Evolutionary conservation across 225 moss, liverwort and hornwort genomes (phyloP).

Genomic region (Polytrichum formosum): DNA sequence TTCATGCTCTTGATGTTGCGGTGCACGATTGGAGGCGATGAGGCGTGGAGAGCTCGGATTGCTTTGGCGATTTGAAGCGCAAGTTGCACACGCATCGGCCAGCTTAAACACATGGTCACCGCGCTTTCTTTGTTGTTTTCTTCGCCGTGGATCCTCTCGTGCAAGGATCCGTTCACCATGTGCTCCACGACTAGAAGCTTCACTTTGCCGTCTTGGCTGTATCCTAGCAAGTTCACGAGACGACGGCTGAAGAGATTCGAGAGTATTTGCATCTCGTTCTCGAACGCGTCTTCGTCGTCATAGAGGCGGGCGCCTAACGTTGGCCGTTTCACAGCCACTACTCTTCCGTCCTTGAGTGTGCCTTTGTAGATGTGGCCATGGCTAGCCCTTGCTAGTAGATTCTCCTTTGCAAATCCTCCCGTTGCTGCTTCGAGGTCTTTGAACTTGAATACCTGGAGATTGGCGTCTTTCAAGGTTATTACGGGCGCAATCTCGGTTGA

Average conservation of each 20-base stretch:
- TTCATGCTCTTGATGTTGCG: slow-evolving; percentile 79
- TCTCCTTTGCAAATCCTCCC: slow-evolving; percentile 41
- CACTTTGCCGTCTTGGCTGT: slow-evolving; percentile 56
- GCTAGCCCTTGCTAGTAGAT: slow-evolving; percentile 70
- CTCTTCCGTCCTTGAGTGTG: slow-evolving; percentile 49
- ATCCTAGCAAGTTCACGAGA: slow-evolving; percentile 77
- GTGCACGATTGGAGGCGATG: slow-evolving; percentile 72
- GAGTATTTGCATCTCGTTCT: slow-evolving; percentile 77
- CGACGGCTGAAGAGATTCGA: slow-evolving; percentile 66
- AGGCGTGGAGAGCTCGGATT: slow-evolving; percentile 66
- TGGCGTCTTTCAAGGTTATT: slow-evolving; percentile 8
- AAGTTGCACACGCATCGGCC: slow-evolving; percentile 77
- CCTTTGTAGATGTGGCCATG: slow-evolving; percentile 75
- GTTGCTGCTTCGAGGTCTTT: slow-evolving; percentile 71
- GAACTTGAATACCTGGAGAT: slow-evolving; percentile 53
- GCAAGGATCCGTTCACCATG: slow-evolving; percentile 75
- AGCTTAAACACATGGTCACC: slow-evolving; percentile 36
- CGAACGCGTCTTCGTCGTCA: slow-evolving; percentile 68
- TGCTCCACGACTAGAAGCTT: slow-evolving; percentile 84
- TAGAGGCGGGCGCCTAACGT: slow-evolving; percentile 38
- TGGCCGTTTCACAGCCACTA: slow-evolving; percentile 80
- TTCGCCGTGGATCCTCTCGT: slow-evolving; percentile 67
- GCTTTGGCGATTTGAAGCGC: slow-evolving; percentile 78
- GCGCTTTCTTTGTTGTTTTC: slow-evolving; percentile 12
- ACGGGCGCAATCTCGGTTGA: slow-evolving; percentile 2